phyloP scores from a whole-genome alignment of 352 stramenopile genomes.

The Globisporangium cystogenes region DNA sequence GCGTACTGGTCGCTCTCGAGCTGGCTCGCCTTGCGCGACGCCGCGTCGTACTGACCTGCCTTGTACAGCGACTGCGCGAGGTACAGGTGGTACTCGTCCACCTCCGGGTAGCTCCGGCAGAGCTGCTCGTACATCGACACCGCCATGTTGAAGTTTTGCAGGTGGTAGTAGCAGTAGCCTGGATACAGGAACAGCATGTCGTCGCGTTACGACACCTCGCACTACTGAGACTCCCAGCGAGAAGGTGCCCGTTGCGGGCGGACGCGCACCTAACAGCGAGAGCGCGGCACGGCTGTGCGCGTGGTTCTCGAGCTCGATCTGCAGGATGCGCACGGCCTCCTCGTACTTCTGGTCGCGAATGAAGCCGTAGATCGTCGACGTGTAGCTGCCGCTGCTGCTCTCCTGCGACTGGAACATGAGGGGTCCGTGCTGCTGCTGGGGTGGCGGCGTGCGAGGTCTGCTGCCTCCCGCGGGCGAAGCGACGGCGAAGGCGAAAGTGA shows the following conservation, averaged over 20 bases:
- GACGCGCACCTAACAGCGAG: conserved; percentile 80
- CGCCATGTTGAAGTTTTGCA: conserved; percentile 90
- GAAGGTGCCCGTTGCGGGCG: no score
- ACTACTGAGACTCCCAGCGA: no score
- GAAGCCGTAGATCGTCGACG: conserved; percentile 91
- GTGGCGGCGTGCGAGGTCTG: no score
- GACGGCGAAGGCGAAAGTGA: no score
- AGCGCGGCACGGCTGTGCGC: conserved; percentile 89
- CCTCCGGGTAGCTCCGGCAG: conserved; percentile 88
- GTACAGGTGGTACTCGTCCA: conserved; percentile 96
- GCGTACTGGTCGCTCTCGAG: conserved; percentile 84
- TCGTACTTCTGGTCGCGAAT: conserved; percentile 94
- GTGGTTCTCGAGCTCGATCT: conserved; percentile 92
- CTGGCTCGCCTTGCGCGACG: conserved; percentile 74
- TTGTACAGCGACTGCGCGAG: conserved; percentile 95
- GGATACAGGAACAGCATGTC: not conserved
- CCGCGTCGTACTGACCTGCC: conserved; percentile 73
- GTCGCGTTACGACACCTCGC: not conserved
- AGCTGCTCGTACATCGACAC: conserved; percentile 95
- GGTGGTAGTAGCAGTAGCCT: conserved; percentile 96
- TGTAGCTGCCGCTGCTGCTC: conserved; percentile 82
- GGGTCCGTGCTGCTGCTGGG: not conserved
- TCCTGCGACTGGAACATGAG: conserved; percentile 72
- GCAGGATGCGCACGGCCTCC: conserved; percentile 91
- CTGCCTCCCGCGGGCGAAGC: no score